Conservation (phyloP, 192 early-diverging fungal species). For the Coemansia sp. region DNA sequence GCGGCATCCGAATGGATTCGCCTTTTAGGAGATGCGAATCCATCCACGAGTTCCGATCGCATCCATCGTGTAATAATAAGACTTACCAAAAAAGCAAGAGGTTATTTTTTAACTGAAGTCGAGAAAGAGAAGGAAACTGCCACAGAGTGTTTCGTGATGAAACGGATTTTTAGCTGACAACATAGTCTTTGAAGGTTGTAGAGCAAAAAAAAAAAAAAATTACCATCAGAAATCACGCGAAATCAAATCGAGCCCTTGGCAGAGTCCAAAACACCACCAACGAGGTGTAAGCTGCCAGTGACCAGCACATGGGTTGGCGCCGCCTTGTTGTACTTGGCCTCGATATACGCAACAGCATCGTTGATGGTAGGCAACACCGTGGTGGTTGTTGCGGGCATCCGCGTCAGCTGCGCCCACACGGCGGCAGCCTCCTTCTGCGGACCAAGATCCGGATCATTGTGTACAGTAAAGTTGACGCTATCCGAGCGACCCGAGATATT, state of each 20-base stretch:
- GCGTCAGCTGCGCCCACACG: constrained; percentile 59
- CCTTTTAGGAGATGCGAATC: not conserved
- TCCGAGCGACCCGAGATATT: constrained; percentile 69
- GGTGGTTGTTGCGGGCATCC: constrained; percentile 15
- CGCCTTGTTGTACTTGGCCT: constrained; percentile 7
- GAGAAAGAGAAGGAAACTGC: not conserved
- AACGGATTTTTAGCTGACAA: too few species aligned
- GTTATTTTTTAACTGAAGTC: not conserved
- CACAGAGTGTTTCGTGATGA: not conserved
- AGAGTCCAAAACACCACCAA: constrained; percentile 78
- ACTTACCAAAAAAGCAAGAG: not conserved
- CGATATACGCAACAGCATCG: constrained; percentile 66
- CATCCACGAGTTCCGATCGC: not conserved
- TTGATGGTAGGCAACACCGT: constrained; percentile 63
- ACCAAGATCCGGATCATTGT: constrained; percentile 59
- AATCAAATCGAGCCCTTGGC: constrained; percentile 45
- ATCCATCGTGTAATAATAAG: not conserved
- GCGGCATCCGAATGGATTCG: not conserved
- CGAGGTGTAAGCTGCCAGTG: constrained; percentile 91
- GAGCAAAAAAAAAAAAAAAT: too few species aligned
- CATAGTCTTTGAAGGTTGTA: too few species aligned
- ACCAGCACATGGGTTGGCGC: constrained; percentile 66
- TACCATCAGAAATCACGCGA: not conserved
- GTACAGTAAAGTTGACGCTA: constrained; percentile 70
- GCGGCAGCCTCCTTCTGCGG: constrained; percentile 65